Conservation (phyloP, 352 stramenopile genomes). For the Phytophthora lateralis region DNA sequence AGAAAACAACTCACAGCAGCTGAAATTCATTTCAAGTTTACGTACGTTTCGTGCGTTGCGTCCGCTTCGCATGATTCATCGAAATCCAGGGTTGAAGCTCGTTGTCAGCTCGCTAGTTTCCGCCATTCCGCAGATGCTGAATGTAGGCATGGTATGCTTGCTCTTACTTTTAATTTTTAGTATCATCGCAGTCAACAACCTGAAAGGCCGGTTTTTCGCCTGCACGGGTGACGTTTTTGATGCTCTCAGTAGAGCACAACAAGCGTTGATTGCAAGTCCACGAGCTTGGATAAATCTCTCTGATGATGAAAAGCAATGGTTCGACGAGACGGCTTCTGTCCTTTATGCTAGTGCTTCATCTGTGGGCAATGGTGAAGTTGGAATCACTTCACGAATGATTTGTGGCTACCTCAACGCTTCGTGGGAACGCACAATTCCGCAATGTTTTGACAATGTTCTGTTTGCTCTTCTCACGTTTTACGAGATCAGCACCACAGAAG, state of each 20-base stretch:
- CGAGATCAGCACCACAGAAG: conserved; percentile 91
- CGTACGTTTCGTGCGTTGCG: conserved; percentile 70
- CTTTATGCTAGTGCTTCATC: conserved; percentile 20
- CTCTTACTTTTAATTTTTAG: conserved; percentile 91
- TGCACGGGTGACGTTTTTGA: conserved; percentile 63
- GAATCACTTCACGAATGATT: conserved; percentile 48
- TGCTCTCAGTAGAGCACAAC: conserved; percentile 33
- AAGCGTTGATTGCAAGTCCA: conserved; percentile 49
- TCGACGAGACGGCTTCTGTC: conserved; percentile 20
- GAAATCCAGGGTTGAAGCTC: conserved; percentile 78
- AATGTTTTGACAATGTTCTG: conserved; percentile 84
- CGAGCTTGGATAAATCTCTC: conserved; percentile 55
- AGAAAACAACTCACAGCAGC: conserved; percentile 8
- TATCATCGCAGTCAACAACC: conserved; percentile 92
- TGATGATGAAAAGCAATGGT: conserved; percentile 45
- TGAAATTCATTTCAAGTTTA: conserved; percentile 56
- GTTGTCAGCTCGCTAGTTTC: conserved; percentile 87
- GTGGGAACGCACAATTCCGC: conserved; percentile 58
- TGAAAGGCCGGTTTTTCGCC: conserved; percentile 86
- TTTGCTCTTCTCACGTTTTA: conserved; percentile 73
- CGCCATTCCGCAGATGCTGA: conserved; percentile 82
- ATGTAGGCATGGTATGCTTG: conserved; percentile 80
- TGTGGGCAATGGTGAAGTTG: conserved; percentile 4
- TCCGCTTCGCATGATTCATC: conserved; percentile 81
- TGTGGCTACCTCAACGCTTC: conserved; percentile 46